Evolutionary conservation across 2,329 filamentous ascomycete genomes (phyloP), one percentile per base, ranked within the genome.

Genomic region (Fusarium sp.): DNA sequence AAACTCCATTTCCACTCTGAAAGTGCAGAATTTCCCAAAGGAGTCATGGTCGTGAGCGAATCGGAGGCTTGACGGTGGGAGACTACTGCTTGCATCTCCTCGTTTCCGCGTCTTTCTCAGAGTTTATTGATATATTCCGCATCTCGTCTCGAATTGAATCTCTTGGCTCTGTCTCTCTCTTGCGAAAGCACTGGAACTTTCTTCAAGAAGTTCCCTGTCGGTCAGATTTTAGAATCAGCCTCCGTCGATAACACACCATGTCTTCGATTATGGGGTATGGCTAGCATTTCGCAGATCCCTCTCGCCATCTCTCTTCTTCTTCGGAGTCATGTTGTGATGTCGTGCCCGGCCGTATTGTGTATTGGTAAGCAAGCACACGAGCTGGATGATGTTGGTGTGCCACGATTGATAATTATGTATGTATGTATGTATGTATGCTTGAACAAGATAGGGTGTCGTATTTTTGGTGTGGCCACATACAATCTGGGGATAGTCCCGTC

Each of bases 131-230:
- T 51, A 57, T 41, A 33, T 41, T 19, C 45, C 29, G 29, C 21
- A 21, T 36, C 14, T 14, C 41, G 15, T 11, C 8, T n/a, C 36
- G 29, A 43, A 33, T 39, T 17, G 38, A 32, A 48, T 48, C 29
- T 52, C 36, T 17, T 38, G 21, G 13, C 2, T 29, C 27, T n/a
- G 15, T 19, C 19, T 29, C 27, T n/a, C 19, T 39, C 14, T 46
- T 31, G 13, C 21, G 66, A 68, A 69, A 32, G 25, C 44, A 29
- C 66, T 64, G 66, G 66, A 69, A 69, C 44, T 37, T 69, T 69
- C 66, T 41, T 65, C n/a, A n/a, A 49, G 35, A 38, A 17, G 27
- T 31, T 37, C 48, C 17, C 25, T 19, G 14, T 53, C 32, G 53
- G 62, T 63, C 52, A 65, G 57, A 63, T 48, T 65, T 66, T 66